Base-by-base conservation (phyloP, 2,329 filamentous ascomycete species). In the Emergomyces orientalis region DNA sequence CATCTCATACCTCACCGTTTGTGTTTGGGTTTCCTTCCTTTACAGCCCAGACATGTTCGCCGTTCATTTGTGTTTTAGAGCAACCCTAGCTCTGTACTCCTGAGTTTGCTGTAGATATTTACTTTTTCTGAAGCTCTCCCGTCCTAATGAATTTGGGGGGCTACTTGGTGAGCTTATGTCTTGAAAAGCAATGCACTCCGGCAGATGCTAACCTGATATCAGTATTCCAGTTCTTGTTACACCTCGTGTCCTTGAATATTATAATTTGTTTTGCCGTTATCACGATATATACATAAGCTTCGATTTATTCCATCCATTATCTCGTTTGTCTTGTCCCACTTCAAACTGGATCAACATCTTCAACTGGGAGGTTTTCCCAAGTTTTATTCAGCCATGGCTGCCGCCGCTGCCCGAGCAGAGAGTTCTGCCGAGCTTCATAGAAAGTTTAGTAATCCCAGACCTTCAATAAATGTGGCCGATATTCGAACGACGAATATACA, bases 11-110 rank as follows among this genome's bases (percentile, higher is more conserved):
- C n/a, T 43, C 25, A 37, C 37, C n/a, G 25, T 45, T 58, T 59
- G 41, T 59, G 56, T 45, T 59, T 59, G 56, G 56, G 56, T 45
- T 59, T 47, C 56, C 34, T 32, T 45, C 56, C 56, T 45, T 59
- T 32, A 32, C 37, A 59, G n/a, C 37, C 41, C 56, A 59, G 56
- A 59, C 56, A 59, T 59, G 56, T 8, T 59, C 37, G 37, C 41
- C 39, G 37, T 43, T 59, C 27, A 30, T 45, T 45, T 17, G 56
- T 32, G 22, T 57, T 57, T 30, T 32, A 59, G 56, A 45, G 56
- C 56, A 59, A 32, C 22, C 13, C 47, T 59, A n/a, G 54, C 54
- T 56, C 54, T 39, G 54, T 47, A 8, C 56, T 45, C 37, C 25
- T 43, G 39, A 45, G 56, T 7, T 47, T 45, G 25, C 34, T 45